phyloP scores from a whole-genome alignment of 371 early-diverging fungal species.

The Apophysomyces ossiformis region DNA sequence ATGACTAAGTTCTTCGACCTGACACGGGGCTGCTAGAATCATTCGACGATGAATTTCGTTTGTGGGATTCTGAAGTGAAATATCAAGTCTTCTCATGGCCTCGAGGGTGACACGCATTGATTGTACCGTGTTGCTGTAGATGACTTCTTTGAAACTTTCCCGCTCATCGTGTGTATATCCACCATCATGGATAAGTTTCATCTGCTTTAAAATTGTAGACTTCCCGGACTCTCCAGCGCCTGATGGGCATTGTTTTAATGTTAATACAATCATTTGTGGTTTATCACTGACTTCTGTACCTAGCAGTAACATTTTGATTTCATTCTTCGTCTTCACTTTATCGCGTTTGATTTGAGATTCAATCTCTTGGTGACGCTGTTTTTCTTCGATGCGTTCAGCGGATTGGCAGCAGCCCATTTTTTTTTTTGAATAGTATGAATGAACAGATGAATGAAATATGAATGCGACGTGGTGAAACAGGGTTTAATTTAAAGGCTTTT shows the following conservation, averaged over 20 bases:
- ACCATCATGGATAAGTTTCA: conserved; percentile 94
- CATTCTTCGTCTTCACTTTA: conserved; percentile 75
- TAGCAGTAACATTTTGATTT: conserved; percentile 94
- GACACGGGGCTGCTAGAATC: conserved; percentile 64
- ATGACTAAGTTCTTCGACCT: conserved; percentile 62
- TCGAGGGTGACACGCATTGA: conserved; percentile 90
- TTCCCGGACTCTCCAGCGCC: conserved; percentile 98
- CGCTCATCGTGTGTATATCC: conserved; percentile 89
- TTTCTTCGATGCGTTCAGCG: conserved; percentile 83
- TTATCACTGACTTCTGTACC: conserved; percentile 53
- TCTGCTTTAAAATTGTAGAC: conserved; percentile 95
- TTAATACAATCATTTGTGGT: neutral
- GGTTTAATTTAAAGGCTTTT: conserved; percentile 9
- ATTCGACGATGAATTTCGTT: conserved; percentile 63
- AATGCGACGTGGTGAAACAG: neutral
- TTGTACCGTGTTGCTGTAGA: conserved; percentile 89
- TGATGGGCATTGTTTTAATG: conserved; percentile 26
- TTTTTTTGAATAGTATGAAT: too few relatives aligned
- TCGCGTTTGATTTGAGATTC: conserved; percentile 87
- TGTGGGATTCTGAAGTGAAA: conserved; percentile 62
- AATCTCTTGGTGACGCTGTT: conserved; percentile 86
- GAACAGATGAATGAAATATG: neutral
- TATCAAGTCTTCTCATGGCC: conserved; percentile 82
- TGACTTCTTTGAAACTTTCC: conserved; percentile 87
- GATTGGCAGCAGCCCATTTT: conserved; percentile 92